Evolutionary conservation across 2,329 filamentous ascomycete genomes (phyloP).

Genomic region (Fusarium fracticaudum): DNA sequence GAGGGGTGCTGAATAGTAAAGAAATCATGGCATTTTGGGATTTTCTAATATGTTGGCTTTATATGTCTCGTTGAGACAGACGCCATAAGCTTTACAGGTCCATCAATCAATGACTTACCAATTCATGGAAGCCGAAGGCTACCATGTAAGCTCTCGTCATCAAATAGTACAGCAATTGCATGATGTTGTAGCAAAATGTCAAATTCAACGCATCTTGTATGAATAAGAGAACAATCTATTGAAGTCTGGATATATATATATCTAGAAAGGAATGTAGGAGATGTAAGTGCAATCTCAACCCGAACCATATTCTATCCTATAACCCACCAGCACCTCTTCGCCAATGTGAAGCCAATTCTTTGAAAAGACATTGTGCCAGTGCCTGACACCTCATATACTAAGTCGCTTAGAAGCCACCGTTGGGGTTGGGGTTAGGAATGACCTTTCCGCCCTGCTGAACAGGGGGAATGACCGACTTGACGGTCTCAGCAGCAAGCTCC

Average conservation of each 20-base stretch:
- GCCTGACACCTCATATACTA: background rate
- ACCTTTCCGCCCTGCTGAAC: conserved; percentile 49
- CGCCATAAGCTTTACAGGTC: too few species aligned
- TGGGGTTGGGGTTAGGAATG: conserved; percentile 55
- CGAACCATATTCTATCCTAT: too few species aligned
- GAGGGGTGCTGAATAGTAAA: background rate
- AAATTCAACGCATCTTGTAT: background rate
- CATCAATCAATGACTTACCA: too few species aligned
- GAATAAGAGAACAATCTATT: background rate
- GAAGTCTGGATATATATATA: background rate
- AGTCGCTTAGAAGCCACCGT: conserved; percentile 47
- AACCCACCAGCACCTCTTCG: background rate
- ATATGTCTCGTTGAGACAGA: too few species aligned
- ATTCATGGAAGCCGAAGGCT: background rate
- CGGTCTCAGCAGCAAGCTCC: conserved; percentile 48
- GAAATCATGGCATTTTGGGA: background rate
- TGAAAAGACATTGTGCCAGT: too few species aligned
- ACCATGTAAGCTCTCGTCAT: background rate
- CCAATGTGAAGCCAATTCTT: background rate
- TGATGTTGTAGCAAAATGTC: too few species aligned
- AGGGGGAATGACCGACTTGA: conserved; percentile 45
- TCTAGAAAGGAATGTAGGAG: conserved; percentile 11
- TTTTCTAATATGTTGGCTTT: too few species aligned
- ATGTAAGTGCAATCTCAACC: background rate
- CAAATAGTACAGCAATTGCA: fast-evolving